phyloP scores from a whole-genome alignment of 306 rosid species.

The Casuarina cunninghamiana region DNA sequence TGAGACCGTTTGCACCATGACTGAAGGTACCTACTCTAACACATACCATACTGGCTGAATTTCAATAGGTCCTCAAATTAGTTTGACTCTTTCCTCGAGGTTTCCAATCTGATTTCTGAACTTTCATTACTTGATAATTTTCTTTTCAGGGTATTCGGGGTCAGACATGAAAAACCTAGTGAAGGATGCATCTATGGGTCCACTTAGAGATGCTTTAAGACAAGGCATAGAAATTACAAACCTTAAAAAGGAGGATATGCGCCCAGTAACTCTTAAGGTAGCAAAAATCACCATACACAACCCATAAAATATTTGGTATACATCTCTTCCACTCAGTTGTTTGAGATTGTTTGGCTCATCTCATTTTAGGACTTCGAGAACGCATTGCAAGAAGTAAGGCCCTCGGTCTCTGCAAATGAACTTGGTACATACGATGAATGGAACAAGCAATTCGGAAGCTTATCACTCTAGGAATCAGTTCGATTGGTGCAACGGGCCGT shows the following conservation, averaged over 20 bases:
- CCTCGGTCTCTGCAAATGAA: constrained; percentile 77
- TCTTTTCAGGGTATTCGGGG: constrained; percentile 78
- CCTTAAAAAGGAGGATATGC: constrained; percentile 77
- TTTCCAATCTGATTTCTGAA: constrained; percentile 8
- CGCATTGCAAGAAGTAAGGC: constrained; percentile 80
- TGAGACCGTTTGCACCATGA: constrained; percentile 59
- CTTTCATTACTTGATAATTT: constrained; percentile 14
- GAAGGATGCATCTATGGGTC: constrained; percentile 96
- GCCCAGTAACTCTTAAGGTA: constrained; percentile 77
- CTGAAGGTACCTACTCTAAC: constrained; percentile 57
- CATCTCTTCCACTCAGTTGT: constrained; percentile 11
- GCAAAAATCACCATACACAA: constrained; percentile 7
- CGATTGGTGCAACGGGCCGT: background rate
- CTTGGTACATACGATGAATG: constrained; percentile 68
- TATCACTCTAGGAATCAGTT: constrained; percentile 37
- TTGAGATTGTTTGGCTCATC: constrained; percentile 5
- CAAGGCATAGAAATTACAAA: constrained; percentile 69
- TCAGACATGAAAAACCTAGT: constrained; percentile 97
- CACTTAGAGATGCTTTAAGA: constrained; percentile 79
- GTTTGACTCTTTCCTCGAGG: constrained; percentile 10
- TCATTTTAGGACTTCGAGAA: constrained; percentile 61
- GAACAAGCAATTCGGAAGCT: constrained; percentile 83
- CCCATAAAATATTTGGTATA: constrained; percentile 2
- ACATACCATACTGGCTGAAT: constrained; percentile 16
- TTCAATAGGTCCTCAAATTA: constrained; percentile 18